Evolutionary conservation across 2,329 filamentous ascomycete species (phyloP).

Genomic region (Ophiocordyceps robertsii): DNA sequence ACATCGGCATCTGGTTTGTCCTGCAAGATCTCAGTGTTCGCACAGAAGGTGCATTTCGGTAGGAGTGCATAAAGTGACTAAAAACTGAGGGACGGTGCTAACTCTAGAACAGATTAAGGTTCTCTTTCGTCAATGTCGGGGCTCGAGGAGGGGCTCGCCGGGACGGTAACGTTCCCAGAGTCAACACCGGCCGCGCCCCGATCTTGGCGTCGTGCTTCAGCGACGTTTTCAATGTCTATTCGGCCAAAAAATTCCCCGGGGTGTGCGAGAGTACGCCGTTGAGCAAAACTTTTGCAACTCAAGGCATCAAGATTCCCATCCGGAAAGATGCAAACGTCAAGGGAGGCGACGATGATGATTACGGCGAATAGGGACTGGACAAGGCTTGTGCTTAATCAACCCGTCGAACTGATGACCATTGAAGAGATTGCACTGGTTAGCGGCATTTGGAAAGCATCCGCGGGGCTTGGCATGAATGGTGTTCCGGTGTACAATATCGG

Average conservation of each 20-base stretch:
- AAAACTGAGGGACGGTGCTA: slow-evolving; percentile 2
- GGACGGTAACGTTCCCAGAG: slow-evolving; percentile 24
- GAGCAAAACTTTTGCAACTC: slow-evolving; percentile 83
- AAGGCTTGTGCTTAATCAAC: not conserved
- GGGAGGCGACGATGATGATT: slow-evolving; percentile 39
- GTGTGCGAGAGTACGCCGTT: slow-evolving; percentile 87
- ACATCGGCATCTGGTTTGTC: slow-evolving; percentile 91
- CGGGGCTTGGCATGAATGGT: too few species aligned
- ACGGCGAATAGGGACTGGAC: slow-evolving; percentile 13
- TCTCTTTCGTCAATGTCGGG: slow-evolving; percentile 77
- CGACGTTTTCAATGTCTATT: slow-evolving; percentile 84
- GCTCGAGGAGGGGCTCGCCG: slow-evolving; percentile 24
- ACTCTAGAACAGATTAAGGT: slow-evolving; percentile 35
- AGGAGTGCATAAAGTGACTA: slow-evolving; percentile 7
- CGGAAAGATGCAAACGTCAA: slow-evolving; percentile 62
- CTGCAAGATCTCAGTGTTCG: slow-evolving; percentile 89
- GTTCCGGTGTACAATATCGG: too few species aligned
- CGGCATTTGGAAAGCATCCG: too few species aligned
- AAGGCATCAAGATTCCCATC: slow-evolving; percentile 95
- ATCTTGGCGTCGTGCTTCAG: slow-evolving; percentile 80
- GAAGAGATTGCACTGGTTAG: too few species aligned
- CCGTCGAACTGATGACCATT: not conserved
- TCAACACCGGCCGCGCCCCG: slow-evolving; percentile 66
- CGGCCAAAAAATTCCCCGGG: slow-evolving; percentile 95
- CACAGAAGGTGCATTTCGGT: slow-evolving; percentile 86